These are phyloP conservation scores for Areca catechu DNA, from an alignment of 176 grass and related monocot genomes.

Conservation along the genomic window DNA sequence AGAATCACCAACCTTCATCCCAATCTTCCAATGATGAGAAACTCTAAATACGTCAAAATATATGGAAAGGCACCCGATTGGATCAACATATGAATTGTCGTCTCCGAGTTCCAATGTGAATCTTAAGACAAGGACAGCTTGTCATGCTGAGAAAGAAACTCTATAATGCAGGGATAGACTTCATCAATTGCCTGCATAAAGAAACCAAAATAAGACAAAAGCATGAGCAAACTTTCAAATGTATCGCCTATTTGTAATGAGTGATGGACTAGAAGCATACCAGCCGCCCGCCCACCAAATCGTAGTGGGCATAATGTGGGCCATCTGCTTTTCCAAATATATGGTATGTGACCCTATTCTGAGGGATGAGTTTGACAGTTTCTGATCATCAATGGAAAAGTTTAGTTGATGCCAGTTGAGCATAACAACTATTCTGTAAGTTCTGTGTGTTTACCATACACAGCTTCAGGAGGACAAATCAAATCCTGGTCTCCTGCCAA, in stretches of 20 bases:
- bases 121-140: too few species aligned
- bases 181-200: conserved; percentile 70
- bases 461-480: too few species aligned
- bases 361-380: conserved; percentile 78
- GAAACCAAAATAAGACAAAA: conserved; percentile 6
- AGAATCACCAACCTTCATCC: too few species aligned
- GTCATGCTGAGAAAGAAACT: conserved; percentile 86
- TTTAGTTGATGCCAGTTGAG: conserved; percentile 2
- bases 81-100: too few species aligned
- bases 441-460: too few species aligned
- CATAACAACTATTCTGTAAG: background rate
- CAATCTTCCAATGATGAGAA: too few species aligned
- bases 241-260: background rate
- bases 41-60: too few species aligned
- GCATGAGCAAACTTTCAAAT: background rate
- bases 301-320: conserved; percentile 90
- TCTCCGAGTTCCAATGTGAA: too few species aligned
- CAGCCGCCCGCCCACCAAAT: conserved; percentile 78
- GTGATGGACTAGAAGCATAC: conserved; percentile 25
- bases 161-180: conserved; percentile 84
- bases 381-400: conserved; percentile 44
- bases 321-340: conserved; percentile 60
- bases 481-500: too few species aligned
- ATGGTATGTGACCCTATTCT: conserved; percentile 61
- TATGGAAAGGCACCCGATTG: too few species aligned